Percentiles rank a stretch among this genome's conserved stretches.
phyloP scores from a whole-genome alignment of 2,329 filamentous ascomycete species.

The Xylaria sp. region DNA sequence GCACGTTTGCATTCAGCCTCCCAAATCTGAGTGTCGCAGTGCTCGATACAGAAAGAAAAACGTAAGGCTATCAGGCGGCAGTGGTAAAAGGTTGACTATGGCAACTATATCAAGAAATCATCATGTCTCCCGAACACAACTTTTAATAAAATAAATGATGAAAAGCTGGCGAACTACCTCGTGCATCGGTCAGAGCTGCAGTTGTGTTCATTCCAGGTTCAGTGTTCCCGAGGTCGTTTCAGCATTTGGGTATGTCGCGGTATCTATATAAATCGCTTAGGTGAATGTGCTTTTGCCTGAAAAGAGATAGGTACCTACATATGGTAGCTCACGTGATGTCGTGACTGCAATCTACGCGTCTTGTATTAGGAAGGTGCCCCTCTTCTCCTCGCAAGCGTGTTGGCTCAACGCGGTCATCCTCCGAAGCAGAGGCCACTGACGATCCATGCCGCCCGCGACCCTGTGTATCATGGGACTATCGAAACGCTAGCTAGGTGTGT shows the following conservation, averaged over 20 bases:
- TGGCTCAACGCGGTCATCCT: not conserved
- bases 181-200: too few species aligned
- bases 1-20: conserved; percentile 63
- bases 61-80: conserved; percentile 16
- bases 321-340: conserved; percentile 26
- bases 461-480: conserved; percentile 26
- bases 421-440: not conserved
- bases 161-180: not conserved
- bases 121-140: too few species aligned
- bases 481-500: conserved; percentile 1
- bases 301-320: too few species aligned
- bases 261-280: not conserved
- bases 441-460: not conserved
- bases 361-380: conserved; percentile 13
- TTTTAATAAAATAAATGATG: not conserved
- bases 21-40: conserved; percentile 68
- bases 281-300: not conserved
- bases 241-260: not conserved
- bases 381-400: conserved; percentile 25
- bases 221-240: too few species aligned
- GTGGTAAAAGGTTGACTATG: conserved; percentile 11
- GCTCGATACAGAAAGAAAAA: conserved; percentile 55
- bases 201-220: too few species aligned
- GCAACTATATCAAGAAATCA: too few species aligned
- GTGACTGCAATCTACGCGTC: conserved; percentile 31